phyloP scores from a whole-genome alignment of 2,329 filamentous ascomycete species.

The Metarhizium humberi region DNA sequence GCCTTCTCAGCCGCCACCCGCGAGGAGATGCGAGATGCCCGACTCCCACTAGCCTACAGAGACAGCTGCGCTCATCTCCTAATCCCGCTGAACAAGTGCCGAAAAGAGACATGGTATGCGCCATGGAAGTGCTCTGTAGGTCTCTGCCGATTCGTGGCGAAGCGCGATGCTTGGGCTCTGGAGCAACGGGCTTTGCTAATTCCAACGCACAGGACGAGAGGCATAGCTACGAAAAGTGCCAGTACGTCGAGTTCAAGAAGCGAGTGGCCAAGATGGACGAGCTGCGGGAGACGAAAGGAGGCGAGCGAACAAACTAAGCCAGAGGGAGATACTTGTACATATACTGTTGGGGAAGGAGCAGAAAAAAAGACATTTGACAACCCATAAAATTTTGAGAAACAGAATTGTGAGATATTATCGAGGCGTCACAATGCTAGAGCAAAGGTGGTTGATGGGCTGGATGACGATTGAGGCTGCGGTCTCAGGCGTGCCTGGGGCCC shows the following conservation, averaged over 20 bases:
- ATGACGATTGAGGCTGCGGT: no score
- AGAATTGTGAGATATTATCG: not conserved
- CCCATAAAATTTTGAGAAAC: not conserved
- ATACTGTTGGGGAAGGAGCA: slow-evolving; percentile 2
- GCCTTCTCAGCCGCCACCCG: slow-evolving; percentile 58
- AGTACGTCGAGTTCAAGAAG: slow-evolving; percentile 98
- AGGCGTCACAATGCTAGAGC: not conserved
- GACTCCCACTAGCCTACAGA: slow-evolving; percentile 80
- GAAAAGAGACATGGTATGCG: slow-evolving; percentile 82
- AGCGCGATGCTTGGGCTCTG: not conserved
- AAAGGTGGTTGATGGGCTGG: no score
- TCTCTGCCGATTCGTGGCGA: slow-evolving; percentile 6
- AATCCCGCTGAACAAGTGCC: slow-evolving; percentile 93
- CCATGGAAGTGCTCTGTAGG: slow-evolving; percentile 97
- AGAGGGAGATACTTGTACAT: slow-evolving; percentile 1
- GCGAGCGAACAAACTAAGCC: slow-evolving; percentile 71
- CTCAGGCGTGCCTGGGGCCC: no score
- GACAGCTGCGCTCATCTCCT: slow-evolving; percentile 93
- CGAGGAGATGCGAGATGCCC: slow-evolving; percentile 89
- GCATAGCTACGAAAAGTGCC: slow-evolving; percentile 98
- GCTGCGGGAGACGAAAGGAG: slow-evolving; percentile 75
- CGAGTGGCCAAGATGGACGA: slow-evolving; percentile 98
- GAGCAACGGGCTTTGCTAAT: not conserved
- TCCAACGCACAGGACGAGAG: slow-evolving; percentile 64
- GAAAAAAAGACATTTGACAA: not conserved